phyloP scores from a whole-genome alignment of 176 grass and related monocot species.

The Cenchrus americanus region DNA sequence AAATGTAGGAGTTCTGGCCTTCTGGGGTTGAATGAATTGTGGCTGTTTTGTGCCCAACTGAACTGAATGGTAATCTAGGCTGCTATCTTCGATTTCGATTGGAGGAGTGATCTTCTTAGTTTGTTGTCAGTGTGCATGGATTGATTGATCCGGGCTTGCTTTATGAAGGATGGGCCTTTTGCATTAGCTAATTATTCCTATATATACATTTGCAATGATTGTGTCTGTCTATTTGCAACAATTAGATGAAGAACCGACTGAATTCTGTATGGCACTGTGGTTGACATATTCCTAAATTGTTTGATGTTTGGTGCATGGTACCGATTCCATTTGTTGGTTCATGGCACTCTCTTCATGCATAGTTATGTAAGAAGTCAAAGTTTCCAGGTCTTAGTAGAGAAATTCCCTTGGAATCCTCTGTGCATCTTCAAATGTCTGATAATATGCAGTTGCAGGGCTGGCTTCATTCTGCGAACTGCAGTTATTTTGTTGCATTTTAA shows the following conservation, averaged over 20 bases:
- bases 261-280: neutral
- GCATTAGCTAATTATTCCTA: neutral
- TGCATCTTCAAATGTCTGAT: neutral
- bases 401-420: no score
- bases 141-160: neutral
- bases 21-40: no score
- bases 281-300: neutral
- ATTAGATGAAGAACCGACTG: neutral
- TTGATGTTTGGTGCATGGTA: neutral
- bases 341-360: neutral
- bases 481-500: neutral
- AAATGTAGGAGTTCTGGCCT: no score
- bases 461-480: slow-evolving; percentile 12
- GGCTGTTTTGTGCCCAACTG: no score
- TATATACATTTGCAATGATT: slow-evolving; percentile 1
- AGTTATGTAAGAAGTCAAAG: neutral
- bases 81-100: no score
- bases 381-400: neutral
- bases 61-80: no score
- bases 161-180: neutral
- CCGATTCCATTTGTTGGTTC: neutral
- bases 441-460: neutral
- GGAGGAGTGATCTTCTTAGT: no score
- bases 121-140: no score
- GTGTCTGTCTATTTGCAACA: no score